Evolutionary conservation across 129 eudicot species (phyloP), one percentile per base, ranked within the genome.

Genomic region (Deinandra increscens): DNA sequence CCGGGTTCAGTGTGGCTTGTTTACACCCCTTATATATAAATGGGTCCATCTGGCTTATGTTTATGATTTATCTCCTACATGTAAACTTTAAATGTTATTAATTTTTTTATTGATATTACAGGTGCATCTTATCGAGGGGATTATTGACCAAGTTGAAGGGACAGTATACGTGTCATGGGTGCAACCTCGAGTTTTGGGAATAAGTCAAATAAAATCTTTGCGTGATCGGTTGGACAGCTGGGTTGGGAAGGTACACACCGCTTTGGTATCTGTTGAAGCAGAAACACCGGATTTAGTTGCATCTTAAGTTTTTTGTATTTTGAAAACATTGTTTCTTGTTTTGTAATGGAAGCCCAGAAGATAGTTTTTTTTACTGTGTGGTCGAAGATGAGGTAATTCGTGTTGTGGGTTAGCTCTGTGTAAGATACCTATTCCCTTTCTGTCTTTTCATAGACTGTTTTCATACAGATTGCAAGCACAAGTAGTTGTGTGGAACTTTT

Each of bases 81-180:
- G 20, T 14, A 36, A 36, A 36, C 0, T 36, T 3, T 4, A 4
- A 36, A 36, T 4, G 7, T 36, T 36, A 36, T 36, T 1, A 36
- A 36, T 36, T 36, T 1, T 51, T 17, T 23, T 56, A 13, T 4
- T 41, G 64, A 36, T 51, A 10, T 55, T 82, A 65, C 66, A 91
- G 98, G 98, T 88, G 79, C 96, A 88, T 84, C 87, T 91, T 63
- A 91, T 91, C 1, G 96, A 91, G 84, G 98, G 98, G 29, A 86
- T 88, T 50, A 88, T 91, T 42, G 96, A 91, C 82, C 96, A 91
- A 79, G 96, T 91, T 17, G 98, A 91, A 22, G 96, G 91, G 49
- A 91, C 96, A 0, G 95, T 91, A 43, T 84, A 88, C 45, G 91
- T 91, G 4, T 91, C 98, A 1, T 91, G 98, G 98, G 98, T 91